Conservation (phyloP, 2,329 filamentous ascomycete genomes). For the Aurifilum marmelostoma region DNA sequence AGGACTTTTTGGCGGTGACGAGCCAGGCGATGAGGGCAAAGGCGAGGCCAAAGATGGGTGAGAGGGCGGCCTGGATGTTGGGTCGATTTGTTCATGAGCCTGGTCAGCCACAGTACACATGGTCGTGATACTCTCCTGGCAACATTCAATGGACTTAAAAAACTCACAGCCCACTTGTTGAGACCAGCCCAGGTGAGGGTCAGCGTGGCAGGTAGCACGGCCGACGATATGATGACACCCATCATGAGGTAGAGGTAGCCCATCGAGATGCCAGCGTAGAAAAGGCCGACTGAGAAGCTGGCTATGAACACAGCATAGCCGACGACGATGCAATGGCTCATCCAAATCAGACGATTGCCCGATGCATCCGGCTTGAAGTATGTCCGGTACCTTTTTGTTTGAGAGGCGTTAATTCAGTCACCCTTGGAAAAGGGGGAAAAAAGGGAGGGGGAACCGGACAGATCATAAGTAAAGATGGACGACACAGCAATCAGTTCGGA, state of each 20-base stretch:
- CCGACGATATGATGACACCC: slow-evolving; percentile 87
- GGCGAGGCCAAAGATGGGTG: slow-evolving; percentile 69
- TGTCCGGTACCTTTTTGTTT: slow-evolving; percentile 64
- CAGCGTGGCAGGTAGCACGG: slow-evolving; percentile 80
- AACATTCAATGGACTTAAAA: neutral
- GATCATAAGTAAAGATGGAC: slow-evolving; percentile 85
- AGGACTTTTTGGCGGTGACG: slow-evolving; percentile 72
- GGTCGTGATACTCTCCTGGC: neutral
- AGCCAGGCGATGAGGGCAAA: slow-evolving; percentile 77
- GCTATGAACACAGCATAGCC: slow-evolving; percentile 77
- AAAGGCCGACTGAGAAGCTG: slow-evolving; percentile 74
- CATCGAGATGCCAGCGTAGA: slow-evolving; percentile 78
- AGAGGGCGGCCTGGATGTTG: slow-evolving; percentile 62
- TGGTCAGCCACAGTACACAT: too few species aligned
- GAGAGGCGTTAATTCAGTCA: neutral
- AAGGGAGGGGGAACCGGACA: slow-evolving; percentile 39
- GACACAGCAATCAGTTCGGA: slow-evolving; percentile 86
- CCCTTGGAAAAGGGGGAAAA: neutral
- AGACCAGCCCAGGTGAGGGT: slow-evolving; percentile 82
- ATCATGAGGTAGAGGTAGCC: slow-evolving; percentile 88
- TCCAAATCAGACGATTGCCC: slow-evolving; percentile 77
- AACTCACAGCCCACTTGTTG: slow-evolving; percentile 65
- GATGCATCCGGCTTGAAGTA: slow-evolving; percentile 80
- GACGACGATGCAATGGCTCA: slow-evolving; percentile 74
- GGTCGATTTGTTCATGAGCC: too few species aligned